Evolutionary conservation across 2,329 filamentous ascomycete genomes (phyloP).

Genomic region (Colletotrichum sp.): DNA sequence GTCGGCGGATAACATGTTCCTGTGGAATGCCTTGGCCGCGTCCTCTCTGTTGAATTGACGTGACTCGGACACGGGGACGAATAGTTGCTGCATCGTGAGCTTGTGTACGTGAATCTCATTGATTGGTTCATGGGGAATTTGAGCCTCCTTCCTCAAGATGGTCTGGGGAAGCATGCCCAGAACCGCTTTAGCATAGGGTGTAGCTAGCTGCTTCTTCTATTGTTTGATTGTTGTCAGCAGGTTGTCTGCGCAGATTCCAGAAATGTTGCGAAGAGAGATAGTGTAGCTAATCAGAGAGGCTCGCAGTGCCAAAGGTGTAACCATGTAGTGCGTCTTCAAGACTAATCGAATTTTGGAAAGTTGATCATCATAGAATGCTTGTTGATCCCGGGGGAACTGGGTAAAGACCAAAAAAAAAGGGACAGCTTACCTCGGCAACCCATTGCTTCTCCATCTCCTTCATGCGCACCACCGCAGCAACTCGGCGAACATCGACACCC

Average conservation of each 20-base stretch:
- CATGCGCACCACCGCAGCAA: conserved; percentile 84
- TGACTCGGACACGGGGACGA: conserved; percentile 67
- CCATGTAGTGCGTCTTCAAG: conserved; percentile 95
- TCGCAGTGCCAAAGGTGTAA: conserved; percentile 81
- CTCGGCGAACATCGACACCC: conserved; percentile 80
- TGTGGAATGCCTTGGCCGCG: conserved; percentile 68
- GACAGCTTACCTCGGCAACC: conserved; percentile 71
- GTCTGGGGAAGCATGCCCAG: conserved; percentile 80
- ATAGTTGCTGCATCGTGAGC: conserved; percentile 67
- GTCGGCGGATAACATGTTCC: conserved; percentile 64
- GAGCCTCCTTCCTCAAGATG: conserved; percentile 41
- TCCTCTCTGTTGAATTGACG: conserved; percentile 68
- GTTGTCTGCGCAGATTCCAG: neutral
- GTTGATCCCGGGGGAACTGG: neutral
- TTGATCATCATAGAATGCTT: conserved; percentile 55
- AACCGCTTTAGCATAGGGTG: conserved; percentile 77
- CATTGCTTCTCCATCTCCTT: conserved; percentile 86
- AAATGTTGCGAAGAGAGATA: neutral
- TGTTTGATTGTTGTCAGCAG: conserved; percentile 24
- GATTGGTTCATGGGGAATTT: conserved; percentile 59
- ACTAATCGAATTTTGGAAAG: conserved; percentile 94
- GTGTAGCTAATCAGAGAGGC: conserved; percentile 67
- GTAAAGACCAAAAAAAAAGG: neutral
- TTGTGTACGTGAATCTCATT: conserved; percentile 70
- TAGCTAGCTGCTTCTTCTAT: conserved; percentile 78